Conservation (phyloP, 2,329 filamentous ascomycete genomes). For the Aspergillus ibericus region DNA sequence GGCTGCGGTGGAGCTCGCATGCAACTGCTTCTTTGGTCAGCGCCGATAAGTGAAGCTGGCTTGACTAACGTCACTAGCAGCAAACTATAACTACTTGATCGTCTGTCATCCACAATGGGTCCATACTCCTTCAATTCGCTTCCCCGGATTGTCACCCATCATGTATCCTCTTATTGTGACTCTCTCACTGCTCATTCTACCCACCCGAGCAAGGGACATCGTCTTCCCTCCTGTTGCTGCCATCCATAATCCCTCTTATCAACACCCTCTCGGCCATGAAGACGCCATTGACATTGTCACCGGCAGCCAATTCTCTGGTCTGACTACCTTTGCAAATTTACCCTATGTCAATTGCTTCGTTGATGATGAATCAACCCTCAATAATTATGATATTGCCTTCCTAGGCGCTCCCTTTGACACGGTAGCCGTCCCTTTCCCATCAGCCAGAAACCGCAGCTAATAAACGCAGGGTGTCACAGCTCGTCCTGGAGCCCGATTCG, state of each 20-base stretch:
- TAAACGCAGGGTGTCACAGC: conserved; percentile 44
- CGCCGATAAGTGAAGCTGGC: too few species aligned
- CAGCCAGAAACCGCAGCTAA: not conserved
- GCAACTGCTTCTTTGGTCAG: too few species aligned
- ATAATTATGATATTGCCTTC: conserved; percentile 43
- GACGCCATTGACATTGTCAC: conserved; percentile 44
- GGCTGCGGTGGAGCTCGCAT: too few species aligned
- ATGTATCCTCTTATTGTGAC: not conserved
- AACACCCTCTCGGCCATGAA: conserved; percentile 18
- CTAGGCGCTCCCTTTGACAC: conserved; percentile 55
- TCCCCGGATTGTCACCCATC: not conserved
- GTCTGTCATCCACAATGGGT: not conserved
- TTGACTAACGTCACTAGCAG: not conserved
- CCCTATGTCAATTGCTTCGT: conserved; percentile 34
- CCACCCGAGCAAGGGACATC: conserved; percentile 23
- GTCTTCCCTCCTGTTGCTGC: conserved; percentile 30
- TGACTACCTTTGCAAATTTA: conserved; percentile 37
- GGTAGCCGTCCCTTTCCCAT: conserved; percentile 16
- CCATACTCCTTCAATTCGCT: not conserved
- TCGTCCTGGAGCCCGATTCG: conserved; percentile 54
- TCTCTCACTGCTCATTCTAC: not conserved
- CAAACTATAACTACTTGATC: not conserved
- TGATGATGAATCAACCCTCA: conserved; percentile 15
- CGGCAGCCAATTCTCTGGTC: conserved; percentile 44
- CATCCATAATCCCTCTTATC: conserved; percentile 17